phyloP scores from a whole-genome alignment of 148 eudicot species.

The Cornus kousa region DNA sequence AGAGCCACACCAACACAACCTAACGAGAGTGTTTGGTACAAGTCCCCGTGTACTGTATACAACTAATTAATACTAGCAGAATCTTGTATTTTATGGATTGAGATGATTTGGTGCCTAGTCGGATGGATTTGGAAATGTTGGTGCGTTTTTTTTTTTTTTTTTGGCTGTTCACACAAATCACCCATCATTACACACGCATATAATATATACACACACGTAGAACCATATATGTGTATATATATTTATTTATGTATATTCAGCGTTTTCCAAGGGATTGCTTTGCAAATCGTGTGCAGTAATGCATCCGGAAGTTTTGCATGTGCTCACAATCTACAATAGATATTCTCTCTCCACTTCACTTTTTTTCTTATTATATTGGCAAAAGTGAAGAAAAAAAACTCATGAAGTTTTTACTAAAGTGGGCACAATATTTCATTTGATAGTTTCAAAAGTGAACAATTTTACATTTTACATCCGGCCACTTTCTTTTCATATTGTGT shows the following conservation, averaged over 20 bases:
- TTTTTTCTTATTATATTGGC: not conserved
- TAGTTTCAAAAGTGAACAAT: too few species aligned
- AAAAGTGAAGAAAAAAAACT: too few species aligned
- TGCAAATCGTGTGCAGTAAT: constrained; percentile 29
- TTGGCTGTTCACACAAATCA: not conserved
- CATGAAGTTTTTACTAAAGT: too few species aligned
- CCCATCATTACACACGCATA: not conserved
- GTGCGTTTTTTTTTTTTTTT: not conserved
- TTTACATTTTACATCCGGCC: too few species aligned
- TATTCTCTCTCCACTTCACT: constrained; percentile 21
- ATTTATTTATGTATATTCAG: not conserved
- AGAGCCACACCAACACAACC: constrained; percentile 4
- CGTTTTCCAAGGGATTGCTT: constrained; percentile 24
- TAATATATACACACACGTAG: not conserved
- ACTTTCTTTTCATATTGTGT: too few species aligned
- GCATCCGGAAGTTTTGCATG: constrained; percentile 32
- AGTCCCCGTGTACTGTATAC: not conserved
- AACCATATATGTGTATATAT: too few species aligned
- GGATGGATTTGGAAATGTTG: constrained; percentile 14
- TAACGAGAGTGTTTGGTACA: constrained; percentile 11
- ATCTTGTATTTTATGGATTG: constrained; percentile 19
- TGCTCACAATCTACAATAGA: constrained; percentile 48
- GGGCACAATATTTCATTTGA: too few species aligned
- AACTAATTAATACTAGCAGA: constrained; percentile 7
- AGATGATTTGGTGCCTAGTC: constrained; percentile 31